Percentiles rank a stretch among this genome's conserved stretches.
Conservation (phyloP, 176 grass and related monocot species). For the Cenchrus fungigraminus region DNA sequence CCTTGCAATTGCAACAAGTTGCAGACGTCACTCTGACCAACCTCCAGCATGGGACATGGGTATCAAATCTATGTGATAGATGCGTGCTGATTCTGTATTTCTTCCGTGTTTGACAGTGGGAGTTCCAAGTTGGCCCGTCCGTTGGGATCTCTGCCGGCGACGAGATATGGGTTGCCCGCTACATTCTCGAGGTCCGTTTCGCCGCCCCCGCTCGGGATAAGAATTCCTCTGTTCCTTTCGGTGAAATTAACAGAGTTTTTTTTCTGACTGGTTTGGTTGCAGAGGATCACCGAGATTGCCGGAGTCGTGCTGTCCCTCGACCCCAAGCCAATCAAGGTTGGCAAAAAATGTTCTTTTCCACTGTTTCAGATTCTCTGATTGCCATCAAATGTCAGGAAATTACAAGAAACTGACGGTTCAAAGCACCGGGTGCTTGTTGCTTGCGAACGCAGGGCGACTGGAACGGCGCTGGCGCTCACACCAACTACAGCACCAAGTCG, state of each 20-base stretch:
- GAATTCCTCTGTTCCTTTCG: not conserved
- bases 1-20: not conserved
- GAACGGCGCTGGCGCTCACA: conserved; percentile 93
- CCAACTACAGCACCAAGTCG: conserved; percentile 92
- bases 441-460: conserved; percentile 59
- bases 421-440: not conserved
- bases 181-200: conserved; percentile 75
- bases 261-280: conserved; percentile 22
- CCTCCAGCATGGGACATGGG: not conserved
- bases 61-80: not conserved
- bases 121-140: conserved; percentile 95
- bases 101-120: conserved; percentile 65
- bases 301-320: conserved; percentile 89
- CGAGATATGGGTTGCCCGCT: conserved; percentile 78
- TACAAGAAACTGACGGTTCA: not conserved
- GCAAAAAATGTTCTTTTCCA: not conserved
- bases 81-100: conserved; percentile 29
- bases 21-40: conserved; percentile 11
- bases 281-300: conserved; percentile 91
- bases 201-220: not conserved
- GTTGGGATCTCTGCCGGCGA: conserved; percentile 81
- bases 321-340: conserved; percentile 82
- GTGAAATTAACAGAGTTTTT: not conserved
- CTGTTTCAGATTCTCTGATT: not conserved
- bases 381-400: not conserved